Evolutionary conservation across 768 basidiomycete genomes (phyloP).

Genomic region (Vishniacozyma victoriae): DNA sequence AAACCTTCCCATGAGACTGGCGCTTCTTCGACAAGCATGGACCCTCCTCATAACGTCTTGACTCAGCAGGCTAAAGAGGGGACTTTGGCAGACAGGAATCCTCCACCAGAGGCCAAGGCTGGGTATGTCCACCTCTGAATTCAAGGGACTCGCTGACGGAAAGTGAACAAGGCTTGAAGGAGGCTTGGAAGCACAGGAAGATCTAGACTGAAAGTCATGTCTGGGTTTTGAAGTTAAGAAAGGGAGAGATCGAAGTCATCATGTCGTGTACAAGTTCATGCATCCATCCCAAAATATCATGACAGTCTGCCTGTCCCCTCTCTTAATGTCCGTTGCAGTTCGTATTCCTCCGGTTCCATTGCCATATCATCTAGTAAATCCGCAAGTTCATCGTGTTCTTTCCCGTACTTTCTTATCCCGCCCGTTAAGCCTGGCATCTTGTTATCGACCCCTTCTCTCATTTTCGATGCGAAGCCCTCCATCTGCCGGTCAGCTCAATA

Average conservation of each 20-base stretch:
- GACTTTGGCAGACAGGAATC: conserved; percentile 34
- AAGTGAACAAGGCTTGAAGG: conserved; percentile 26
- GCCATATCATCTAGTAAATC: no score
- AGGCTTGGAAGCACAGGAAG: conserved; percentile 40
- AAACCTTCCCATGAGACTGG: conserved; percentile 26
- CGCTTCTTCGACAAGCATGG: conserved; percentile 29
- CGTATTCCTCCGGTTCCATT: no score
- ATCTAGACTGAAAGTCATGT: background rate
- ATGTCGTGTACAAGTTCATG: no score
- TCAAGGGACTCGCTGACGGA: no score
- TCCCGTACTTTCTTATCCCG: conserved; percentile 6
- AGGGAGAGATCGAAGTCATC: no score
- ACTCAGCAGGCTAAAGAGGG: conserved; percentile 31
- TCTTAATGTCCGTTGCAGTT: no score
- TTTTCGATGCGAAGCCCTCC: conserved; percentile 24
- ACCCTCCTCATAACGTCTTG: conserved; percentile 35
- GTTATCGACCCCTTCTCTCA: conserved; percentile 23
- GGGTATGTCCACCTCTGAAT: no score
- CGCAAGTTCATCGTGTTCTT: conserved; percentile 9
- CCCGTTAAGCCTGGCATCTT: conserved; percentile 16
- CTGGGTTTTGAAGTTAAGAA: no score
- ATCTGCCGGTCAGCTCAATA: conserved; percentile 14
- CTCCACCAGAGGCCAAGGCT: conserved; percentile 25
- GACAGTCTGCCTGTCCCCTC: no score
- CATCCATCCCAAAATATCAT: no score